Evolutionary conservation across 1,139 yeast genomes (phyloP).

Genomic region (Casaregolazyma lundiana): DNA sequence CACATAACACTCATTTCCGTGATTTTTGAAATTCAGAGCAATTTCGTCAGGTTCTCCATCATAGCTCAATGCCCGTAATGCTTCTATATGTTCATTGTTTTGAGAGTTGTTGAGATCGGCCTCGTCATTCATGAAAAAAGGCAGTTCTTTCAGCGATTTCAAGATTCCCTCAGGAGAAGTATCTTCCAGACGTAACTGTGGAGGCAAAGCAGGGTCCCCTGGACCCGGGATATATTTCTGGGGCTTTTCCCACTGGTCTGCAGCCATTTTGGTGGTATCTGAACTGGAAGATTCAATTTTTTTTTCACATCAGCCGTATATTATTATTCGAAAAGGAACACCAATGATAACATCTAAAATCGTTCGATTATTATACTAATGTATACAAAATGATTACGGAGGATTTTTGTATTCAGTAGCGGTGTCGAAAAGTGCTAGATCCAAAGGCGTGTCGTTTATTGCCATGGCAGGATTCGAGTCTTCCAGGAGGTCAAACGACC

Average conservation of each 20-base stretch:
- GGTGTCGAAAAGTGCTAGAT: conserved; percentile 71
- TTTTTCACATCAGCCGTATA: neutral
- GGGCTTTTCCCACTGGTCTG: conserved; percentile 31
- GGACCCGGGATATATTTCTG: conserved; percentile 62
- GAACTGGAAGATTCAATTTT: neutral
- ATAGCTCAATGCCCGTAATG: conserved; percentile 83
- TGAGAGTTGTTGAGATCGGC: conserved; percentile 75
- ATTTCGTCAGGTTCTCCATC: conserved; percentile 95
- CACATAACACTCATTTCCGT: conserved; percentile 85
- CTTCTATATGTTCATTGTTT: conserved; percentile 72
- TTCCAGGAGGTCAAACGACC: conserved; percentile 64
- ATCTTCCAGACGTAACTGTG: conserved; percentile 56
- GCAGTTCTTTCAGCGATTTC: conserved; percentile 74
- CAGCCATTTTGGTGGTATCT: neutral
- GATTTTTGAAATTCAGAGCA: conserved; percentile 83
- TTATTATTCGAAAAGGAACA: too few relatives aligned
- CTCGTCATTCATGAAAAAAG: conserved; percentile 89
- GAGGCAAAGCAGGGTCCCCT: conserved; percentile 79
- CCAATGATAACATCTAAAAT: neutral
- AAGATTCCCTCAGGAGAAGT: conserved; percentile 67
- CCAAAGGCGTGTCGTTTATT: conserved; percentile 62
- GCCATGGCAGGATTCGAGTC: conserved; percentile 53
- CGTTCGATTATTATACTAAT: neutral
- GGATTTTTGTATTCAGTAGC: conserved; percentile 68
- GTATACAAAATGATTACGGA: conserved; percentile 8